Conservation (phyloP, 495 filamentous ascomycete genomes). For the Penicillium herquei region DNA sequence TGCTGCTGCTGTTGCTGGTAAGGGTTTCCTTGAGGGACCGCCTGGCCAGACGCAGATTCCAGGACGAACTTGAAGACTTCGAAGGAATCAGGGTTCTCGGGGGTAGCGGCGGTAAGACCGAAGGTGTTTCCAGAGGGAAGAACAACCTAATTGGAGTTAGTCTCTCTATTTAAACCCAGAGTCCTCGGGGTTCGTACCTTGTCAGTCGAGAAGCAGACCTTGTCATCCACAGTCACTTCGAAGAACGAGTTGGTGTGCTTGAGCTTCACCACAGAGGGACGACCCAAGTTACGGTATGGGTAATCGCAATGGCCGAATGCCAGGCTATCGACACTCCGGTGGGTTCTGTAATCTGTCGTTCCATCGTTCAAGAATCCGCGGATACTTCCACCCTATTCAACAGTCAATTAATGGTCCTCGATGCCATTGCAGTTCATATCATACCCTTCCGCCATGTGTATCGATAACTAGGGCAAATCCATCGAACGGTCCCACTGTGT, state of each 20-base stretch:
- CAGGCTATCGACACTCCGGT: constrained; percentile 75
- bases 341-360: constrained; percentile 71
- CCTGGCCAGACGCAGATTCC: constrained; percentile 43
- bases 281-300: constrained; percentile 85
- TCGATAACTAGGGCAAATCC: constrained; percentile 85
- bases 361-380: constrained; percentile 95
- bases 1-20: constrained; percentile 38
- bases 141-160: constrained; percentile 36
- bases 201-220: constrained; percentile 78
- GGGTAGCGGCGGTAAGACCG: constrained; percentile 82
- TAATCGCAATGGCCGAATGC: constrained; percentile 95
- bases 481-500: constrained; percentile 79
- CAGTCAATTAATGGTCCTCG: constrained; percentile 10
- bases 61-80: constrained; percentile 86
- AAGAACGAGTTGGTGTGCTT: constrained; percentile 61
- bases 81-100: constrained; percentile 90
- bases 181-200: constrained; percentile 44
- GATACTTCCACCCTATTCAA: constrained; percentile 66
- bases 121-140: constrained; percentile 82
- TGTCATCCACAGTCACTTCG: constrained; percentile 77
- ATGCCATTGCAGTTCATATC: constrained; percentile 7
- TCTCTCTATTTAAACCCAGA: too few relatives aligned
- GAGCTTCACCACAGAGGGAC: constrained; percentile 73
- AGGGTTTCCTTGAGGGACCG: constrained; percentile 25
- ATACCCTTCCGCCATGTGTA: constrained; percentile 73